Conservation (phyloP, 306 rosid species). For the Quercus parvula region DNA sequence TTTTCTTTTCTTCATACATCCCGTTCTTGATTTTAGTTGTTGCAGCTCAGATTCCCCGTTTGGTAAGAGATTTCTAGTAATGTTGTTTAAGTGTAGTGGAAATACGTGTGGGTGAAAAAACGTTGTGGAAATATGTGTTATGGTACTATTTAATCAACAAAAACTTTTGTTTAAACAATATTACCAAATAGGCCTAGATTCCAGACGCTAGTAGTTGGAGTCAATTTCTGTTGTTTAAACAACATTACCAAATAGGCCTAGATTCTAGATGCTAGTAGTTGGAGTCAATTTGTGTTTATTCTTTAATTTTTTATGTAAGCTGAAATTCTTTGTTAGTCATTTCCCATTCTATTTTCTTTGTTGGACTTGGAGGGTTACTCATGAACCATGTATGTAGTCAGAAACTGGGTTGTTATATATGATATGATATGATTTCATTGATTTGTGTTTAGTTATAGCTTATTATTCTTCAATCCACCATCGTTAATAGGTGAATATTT, state of each 20-base stretch:
- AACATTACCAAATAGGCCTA: not conserved
- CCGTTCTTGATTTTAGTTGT: constrained; percentile 29
- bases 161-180: not conserved
- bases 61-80: too few species aligned
- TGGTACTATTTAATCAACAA: too few species aligned
- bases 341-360: not conserved
- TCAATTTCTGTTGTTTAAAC: constrained; percentile 22
- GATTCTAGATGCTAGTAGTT: constrained; percentile 21
- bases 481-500: too few species aligned
- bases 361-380: not conserved
- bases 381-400: not conserved
- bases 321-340: constrained; percentile 38
- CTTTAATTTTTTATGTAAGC: constrained; percentile 24
- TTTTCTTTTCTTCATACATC: constrained; percentile 19
- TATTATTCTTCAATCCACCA: too few species aligned
- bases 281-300: constrained; percentile 42
- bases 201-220: constrained; percentile 28
- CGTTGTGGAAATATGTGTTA: accelerated
- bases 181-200: not conserved
- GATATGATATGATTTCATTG: constrained; percentile 34
- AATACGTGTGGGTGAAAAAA: too few species aligned
- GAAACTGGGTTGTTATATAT: constrained; percentile 4
- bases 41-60: not conserved
- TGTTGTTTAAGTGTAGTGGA: too few species aligned
- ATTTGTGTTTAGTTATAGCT: not conserved